Base-by-base conservation (phyloP, 345 rosid species). In the Euphorbia pulcherrima region DNA sequence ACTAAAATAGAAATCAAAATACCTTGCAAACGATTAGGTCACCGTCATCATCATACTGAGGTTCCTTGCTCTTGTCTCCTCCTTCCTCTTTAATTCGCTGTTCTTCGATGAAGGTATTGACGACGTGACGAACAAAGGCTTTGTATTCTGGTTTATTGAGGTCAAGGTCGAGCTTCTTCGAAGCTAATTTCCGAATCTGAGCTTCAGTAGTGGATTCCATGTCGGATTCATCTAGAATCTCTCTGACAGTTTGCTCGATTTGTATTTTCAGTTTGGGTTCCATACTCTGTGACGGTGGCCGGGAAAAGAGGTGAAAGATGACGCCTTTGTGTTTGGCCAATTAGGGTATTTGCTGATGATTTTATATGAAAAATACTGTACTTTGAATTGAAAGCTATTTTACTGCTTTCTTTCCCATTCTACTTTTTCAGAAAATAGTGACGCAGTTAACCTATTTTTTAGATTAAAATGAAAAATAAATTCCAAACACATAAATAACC, bases 11-110 rank as follows among this genome's bases (percentile, higher is more conserved):
- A 3, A 27, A 16, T 37, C 8, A 54, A 61, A 77, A 9, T 39
- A 90, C 98, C 83, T 80, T 75, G 74, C 97, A 89, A 80, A 93
- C 72, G 70, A 93, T 79, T 70, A 84, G 91, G 76, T 93, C 87
- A 2, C 97, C 97, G 2, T 83, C 90, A 52, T 93, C 96, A 54
- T 87, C 90, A 3, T 74, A 83, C 86, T 90, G 89, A 29, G 46
- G 52, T 33, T 30, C 56, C 35, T 63, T 55, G 37, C 23, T 39
- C 57, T 24, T 17, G 20, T 30, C 29, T 17, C 21, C 64, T 52
- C 37, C 40, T 63, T 68, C 71, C 63, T 66, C 62, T 41, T 78
- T 88, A 16, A 68, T 68, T 26, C 75, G 78, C 47, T 80, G 76
- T 69, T 87, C 88, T 0, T 84, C 87, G n/a, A 94, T 88, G 79